These are phyloP conservation scores for Wickerhamomyces xylosicus DNA, from an alignment of 805 yeast genomes.

Conservation along the genomic window DNA sequence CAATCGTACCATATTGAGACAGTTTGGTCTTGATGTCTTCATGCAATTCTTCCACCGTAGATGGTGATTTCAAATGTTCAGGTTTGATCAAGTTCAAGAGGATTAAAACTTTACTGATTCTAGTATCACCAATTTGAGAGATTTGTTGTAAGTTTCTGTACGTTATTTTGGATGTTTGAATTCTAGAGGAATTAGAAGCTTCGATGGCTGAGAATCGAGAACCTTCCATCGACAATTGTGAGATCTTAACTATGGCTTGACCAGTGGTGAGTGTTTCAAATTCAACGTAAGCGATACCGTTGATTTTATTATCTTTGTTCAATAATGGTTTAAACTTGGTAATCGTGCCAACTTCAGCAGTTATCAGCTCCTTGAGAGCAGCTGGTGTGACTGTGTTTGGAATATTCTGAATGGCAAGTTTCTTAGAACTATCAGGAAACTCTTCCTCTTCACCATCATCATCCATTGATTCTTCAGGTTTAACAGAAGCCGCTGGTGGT, in stretches of 20 bases:
- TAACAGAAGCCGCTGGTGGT: conserved; percentile 12
- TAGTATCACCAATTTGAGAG: conserved; percentile 2
- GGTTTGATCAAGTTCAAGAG: conserved; percentile 57
- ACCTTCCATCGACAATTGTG: conserved; percentile 26
- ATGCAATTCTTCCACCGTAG: conserved; percentile 35
- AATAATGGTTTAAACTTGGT: conserved; percentile 30
- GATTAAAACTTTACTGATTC: conserved; percentile 41
- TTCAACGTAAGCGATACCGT: conserved; percentile 52
- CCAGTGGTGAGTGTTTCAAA: conserved; percentile 10
- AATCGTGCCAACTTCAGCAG: conserved; percentile 8
- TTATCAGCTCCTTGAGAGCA: conserved; percentile 24
- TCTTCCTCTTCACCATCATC: not conserved
- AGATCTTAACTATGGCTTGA: conserved; percentile 22
- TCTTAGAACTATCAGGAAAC: conserved; percentile 31
- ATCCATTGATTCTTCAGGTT: conserved; percentile 15
- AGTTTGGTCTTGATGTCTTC: conserved; percentile 43
- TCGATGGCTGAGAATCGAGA: conserved; percentile 24
- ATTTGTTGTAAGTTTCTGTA: conserved; percentile 16
- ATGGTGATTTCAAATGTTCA: conserved; percentile 47
- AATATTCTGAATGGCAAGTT: conserved; percentile 35
- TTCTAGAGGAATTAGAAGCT: conserved; percentile 26
- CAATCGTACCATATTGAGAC: conserved; percentile 39
- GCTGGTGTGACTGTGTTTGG: conserved; percentile 33
- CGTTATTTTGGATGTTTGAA: conserved; percentile 12
- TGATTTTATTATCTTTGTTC: conserved; percentile 37